Percentiles rank a stretch among this genome's conserved stretches.
These are phyloP conservation scores for Amoebophrya sp. DNA, from an alignment of 169 alveolate species.

Conservation along the genomic window DNA sequence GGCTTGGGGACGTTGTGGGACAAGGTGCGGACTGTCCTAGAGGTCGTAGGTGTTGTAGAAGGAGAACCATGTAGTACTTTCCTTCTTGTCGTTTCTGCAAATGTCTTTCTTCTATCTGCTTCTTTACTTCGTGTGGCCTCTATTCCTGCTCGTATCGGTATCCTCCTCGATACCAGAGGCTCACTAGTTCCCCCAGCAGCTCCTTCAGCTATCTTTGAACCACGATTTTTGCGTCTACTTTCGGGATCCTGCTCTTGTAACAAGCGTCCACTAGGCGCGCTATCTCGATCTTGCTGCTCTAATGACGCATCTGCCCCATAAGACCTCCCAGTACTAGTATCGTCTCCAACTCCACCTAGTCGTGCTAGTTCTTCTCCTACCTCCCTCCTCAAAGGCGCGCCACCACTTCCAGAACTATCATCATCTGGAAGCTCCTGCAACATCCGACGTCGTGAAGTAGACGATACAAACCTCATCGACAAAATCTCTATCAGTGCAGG, in stretches of 20 bases:
- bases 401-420: too few species aligned
- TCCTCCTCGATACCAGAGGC: background rate
- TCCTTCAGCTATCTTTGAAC: too few species aligned
- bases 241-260: too few species aligned
- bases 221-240: too few species aligned
- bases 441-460: background rate
- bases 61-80: background rate
- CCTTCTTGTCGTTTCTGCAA: too few species aligned
- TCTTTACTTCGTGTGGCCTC: background rate
- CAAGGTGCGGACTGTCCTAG: background rate
- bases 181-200: too few species aligned
- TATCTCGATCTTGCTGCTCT: background rate
- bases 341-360: too few species aligned
- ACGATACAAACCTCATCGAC: background rate
- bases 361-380: background rate
- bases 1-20: constrained; percentile 17
- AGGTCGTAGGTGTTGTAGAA: background rate
- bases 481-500: background rate
- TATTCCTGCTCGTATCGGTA: background rate
- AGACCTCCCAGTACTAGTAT: too few species aligned
- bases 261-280: background rate
- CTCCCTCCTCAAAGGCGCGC: too few species aligned
- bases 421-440: too few species aligned
- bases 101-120: too few species aligned
- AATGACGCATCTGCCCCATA: background rate